Base-by-base conservation (phyloP, 352 stramenopile species). In the Globisporangium irregulare region DNA sequence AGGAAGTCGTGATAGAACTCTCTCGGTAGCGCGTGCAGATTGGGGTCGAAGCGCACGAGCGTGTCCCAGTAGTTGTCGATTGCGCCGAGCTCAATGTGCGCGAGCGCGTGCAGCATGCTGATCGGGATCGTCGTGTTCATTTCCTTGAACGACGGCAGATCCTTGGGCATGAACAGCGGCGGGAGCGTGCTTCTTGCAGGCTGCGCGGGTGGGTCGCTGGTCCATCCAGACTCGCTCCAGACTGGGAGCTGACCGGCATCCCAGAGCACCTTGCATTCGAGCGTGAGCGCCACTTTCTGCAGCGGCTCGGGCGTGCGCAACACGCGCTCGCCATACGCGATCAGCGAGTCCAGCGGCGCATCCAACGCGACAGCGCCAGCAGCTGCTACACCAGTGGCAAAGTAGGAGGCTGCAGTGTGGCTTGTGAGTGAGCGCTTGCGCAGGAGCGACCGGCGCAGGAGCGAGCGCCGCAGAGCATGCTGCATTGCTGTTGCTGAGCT, bases 61-160 rank as follows among this genome's bases (percentile, higher is more conserved):
- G 87, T 95, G 69, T 95, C 87, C 87, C 86, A 94, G 69, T 95
- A 95, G 63, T 95, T 95, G 70, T 95, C 87, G 63, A 95, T 89
- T 1, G 87, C 87, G 20, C 87, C 87, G 50, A 95, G 77, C 65
- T 95, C 87, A 68, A 95, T 95, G 73, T 95, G 87, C 24, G 78
- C 87, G n/a, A 95, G 75, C 7, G 84, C 82, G 54, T 95, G 87
- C 9, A 95, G 75, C 79, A 95, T 95, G 62, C 80, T 73, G 27
- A 94, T 73, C 0, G 84, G 80, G 32, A 94, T 86, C 55, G 73
- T 71, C n/a, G 77, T 77, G 66, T 87, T 69, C 50, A 92, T 73
- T 66, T 83, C 71, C 62, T 94, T 95, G 48, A 86, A 75, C 12
- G 62, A 81, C 32, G 87, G 87, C 81, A 95, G 85, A 27, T 87